A percentile compares a stretch with the other conserved stretches of the same genome.
Conservation (phyloP, 306 rosid species). For the Canavalia gladiata region DNA sequence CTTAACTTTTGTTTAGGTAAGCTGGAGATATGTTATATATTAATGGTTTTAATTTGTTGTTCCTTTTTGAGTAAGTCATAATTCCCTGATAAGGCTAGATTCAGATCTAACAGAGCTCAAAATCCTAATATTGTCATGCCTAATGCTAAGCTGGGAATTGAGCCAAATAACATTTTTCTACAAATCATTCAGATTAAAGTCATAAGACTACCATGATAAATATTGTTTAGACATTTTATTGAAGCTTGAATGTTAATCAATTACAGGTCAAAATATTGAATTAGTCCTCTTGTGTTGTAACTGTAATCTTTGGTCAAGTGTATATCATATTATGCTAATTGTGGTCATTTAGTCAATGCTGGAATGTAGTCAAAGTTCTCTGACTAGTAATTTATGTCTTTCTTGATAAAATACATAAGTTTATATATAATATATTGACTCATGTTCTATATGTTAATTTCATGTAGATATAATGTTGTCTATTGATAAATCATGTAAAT, state of each 20-base stretch:
- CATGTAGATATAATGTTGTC: conserved; percentile 9
- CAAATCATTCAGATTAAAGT: conserved; percentile 28
- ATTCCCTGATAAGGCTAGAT: conserved; percentile 24
- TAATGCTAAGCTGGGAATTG: conserved; percentile 39
- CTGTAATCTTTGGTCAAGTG: conserved; percentile 25
- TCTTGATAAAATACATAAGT: neutral
- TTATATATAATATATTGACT: conserved; percentile 9
- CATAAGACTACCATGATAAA: neutral
- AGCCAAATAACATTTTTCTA: conserved; percentile 5
- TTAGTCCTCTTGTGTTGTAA: conserved; percentile 13
- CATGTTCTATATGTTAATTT: conserved; percentile 18
- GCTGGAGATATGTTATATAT: conserved; percentile 21
- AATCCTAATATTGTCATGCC: neutral
- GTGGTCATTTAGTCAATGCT: conserved; percentile 28
- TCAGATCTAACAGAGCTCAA: conserved; percentile 8
- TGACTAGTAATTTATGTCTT: conserved; percentile 29
- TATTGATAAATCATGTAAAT: conserved; percentile 34
- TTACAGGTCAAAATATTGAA: conserved; percentile 21
- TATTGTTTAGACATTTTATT: conserved; percentile 11
- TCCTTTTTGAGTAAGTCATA: conserved; percentile 33
- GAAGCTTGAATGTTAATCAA: conserved; percentile 32
- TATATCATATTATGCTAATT: conserved; percentile 28
- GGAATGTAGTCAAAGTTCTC: conserved; percentile 31
- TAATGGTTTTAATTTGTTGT: neutral
- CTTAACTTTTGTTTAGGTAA: conserved; percentile 12